A percentile compares a stretch with the other conserved stretches of the same genome.
Conservation (phyloP, 2,329 filamentous ascomycete genomes). For the Pseudogymnoascus pannorum region DNA sequence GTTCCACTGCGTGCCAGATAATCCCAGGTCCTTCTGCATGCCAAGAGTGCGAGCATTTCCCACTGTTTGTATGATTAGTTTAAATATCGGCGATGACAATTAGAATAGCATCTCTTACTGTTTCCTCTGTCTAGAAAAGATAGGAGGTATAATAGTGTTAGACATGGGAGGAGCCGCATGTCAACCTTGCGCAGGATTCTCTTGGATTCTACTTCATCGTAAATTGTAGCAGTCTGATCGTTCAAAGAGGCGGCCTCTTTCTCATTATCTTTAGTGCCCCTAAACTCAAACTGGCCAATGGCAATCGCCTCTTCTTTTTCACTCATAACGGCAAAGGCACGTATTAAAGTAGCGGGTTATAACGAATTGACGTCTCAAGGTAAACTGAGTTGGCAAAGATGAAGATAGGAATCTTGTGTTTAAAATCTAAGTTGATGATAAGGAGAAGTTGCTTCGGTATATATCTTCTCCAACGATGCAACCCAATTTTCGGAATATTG, state of each 20-base stretch:
- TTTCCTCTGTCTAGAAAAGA: constrained; percentile 48
- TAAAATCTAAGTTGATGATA: not conserved
- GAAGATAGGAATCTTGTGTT: not conserved
- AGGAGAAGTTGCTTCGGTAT: not conserved
- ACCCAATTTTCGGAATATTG: not conserved
- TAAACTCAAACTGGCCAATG: not conserved
- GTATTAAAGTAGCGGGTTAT: not conserved
- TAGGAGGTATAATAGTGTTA: constrained; percentile 49
- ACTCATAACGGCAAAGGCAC: not conserved
- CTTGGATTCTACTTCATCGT: constrained; percentile 17
- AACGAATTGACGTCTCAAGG: not conserved
- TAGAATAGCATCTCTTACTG: not conserved
- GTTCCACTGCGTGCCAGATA: constrained; percentile 16
- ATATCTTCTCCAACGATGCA: not conserved
- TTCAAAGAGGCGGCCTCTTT: not conserved
- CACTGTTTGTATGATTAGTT: not conserved
- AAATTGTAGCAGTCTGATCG: not conserved
- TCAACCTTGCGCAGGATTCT: constrained; percentile 44
- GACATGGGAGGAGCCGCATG: constrained; percentile 42
- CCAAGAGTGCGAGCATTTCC: constrained; percentile 15
- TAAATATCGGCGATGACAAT: not conserved
- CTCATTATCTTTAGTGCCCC: not conserved
- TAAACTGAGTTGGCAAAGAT: not conserved
- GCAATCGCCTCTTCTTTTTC: not conserved
- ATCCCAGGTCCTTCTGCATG: constrained; percentile 11